These are phyloP conservation scores for Geotrichum europaeum DNA, from an alignment of 1,139 yeast species.

Conservation along the genomic window DNA sequence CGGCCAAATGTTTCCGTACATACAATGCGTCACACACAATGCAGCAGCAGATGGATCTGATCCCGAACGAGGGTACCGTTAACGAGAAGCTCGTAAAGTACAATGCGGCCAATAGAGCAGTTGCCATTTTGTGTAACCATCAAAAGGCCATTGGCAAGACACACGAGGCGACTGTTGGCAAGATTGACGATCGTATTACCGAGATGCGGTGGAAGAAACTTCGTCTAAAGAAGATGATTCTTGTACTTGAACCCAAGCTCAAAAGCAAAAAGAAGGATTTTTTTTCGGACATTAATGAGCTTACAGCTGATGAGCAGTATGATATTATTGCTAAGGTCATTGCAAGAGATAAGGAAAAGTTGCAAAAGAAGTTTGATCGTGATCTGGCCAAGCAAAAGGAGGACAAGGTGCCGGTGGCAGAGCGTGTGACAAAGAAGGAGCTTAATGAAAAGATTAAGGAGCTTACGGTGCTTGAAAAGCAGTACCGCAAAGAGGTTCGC, in stretches of 20 bases:
- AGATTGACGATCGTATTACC: constrained; percentile 65
- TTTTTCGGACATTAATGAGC: constrained; percentile 66
- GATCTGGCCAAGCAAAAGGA: constrained; percentile 69
- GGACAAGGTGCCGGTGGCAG: constrained; percentile 42
- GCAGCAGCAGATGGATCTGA: constrained; percentile 88
- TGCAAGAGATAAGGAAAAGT: constrained; percentile 58
- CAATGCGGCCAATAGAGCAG: constrained; percentile 93
- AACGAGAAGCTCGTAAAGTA: constrained; percentile 81
- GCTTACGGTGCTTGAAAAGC: constrained; percentile 50
- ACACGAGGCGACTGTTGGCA: constrained; percentile 74
- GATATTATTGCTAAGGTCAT: constrained; percentile 52
- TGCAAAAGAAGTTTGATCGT: constrained; percentile 56
- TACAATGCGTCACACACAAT: constrained; percentile 93
- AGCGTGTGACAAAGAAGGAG: constrained; percentile 48
- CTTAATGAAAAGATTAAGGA: constrained; percentile 54
- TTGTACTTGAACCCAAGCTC: constrained; percentile 55
- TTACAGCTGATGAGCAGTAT: constrained; percentile 58
- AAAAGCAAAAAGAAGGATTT: constrained; percentile 46
- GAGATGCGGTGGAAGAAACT: constrained; percentile 83
- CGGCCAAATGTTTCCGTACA: constrained; percentile 97
- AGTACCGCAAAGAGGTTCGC: constrained; percentile 54
- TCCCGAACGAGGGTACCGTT: constrained; percentile 77
- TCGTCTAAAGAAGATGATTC: constrained; percentile 63
- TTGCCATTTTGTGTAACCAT: constrained; percentile 94
- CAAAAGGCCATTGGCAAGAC: constrained; percentile 86